Percentiles rank a stretch among this genome's conserved stretches.
These are phyloP conservation scores for Inga leiocalycina DNA, from an alignment of 306 rosid genomes.

Conservation along the genomic window DNA sequence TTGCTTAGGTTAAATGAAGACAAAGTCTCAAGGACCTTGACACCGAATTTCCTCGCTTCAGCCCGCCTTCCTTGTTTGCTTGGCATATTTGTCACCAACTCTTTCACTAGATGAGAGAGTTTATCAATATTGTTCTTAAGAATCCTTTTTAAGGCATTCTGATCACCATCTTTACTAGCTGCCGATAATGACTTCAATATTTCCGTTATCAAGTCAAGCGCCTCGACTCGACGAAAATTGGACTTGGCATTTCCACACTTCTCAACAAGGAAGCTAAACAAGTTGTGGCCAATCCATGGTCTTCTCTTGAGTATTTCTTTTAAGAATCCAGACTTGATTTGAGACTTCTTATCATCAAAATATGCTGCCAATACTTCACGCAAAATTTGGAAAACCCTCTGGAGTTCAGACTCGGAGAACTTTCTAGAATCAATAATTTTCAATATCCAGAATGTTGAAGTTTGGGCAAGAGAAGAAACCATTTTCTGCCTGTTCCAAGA, in stretches of 20 bases:
- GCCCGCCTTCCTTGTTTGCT: slow-evolving; percentile 69
- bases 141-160: slow-evolving; percentile 49
- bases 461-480: slow-evolving; percentile 72
- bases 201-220: slow-evolving; percentile 70
- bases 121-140: slow-evolving; percentile 55
- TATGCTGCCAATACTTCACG: slow-evolving; percentile 53
- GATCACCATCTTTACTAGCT: slow-evolving; percentile 38
- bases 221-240: slow-evolving; percentile 80
- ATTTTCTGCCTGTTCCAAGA: slow-evolving; percentile 69
- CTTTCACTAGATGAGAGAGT: slow-evolving; percentile 58
- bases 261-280: slow-evolving; percentile 66
- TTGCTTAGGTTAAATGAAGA: slow-evolving; percentile 50
- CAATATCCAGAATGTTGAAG: slow-evolving; percentile 83
- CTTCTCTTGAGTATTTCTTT: slow-evolving; percentile 78
- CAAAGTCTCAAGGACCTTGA: slow-evolving; percentile 54
- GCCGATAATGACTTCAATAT: slow-evolving; percentile 56
- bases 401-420: slow-evolving; percentile 54
- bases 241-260: slow-evolving; percentile 71
- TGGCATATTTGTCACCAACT: slow-evolving; percentile 64
- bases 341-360: slow-evolving; percentile 75
- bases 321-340: slow-evolving; percentile 72
- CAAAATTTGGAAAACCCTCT: slow-evolving; percentile 60
- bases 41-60: slow-evolving; percentile 66
- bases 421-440: slow-evolving; percentile 77
- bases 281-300: slow-evolving; percentile 77